Base-by-base conservation (phyloP, 176 grass and related monocot species). In the Raddia guianensis region DNA sequence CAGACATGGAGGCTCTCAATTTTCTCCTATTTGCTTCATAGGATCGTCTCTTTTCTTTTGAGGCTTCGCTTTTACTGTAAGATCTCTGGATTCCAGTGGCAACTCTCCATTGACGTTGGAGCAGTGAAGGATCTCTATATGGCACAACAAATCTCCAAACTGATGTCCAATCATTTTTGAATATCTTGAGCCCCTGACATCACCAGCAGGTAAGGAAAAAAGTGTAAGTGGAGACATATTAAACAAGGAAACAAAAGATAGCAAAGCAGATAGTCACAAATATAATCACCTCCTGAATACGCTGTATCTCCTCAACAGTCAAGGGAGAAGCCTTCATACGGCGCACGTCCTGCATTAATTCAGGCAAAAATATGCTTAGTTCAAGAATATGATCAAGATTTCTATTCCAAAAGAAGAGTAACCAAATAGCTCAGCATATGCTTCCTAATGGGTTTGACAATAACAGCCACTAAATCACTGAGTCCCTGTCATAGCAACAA, bases 11-110 rank as follows among this genome's bases (percentile, higher is more conserved):
- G 90, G 83, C 83, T 87, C 53, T 97, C 77, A 86, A 60, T 59
- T 86, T 90, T 86, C 84, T 92, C 83, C 90, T 95, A 69, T 92
- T 93, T 46, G 90, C 88, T 84, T 95, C 92, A 84, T 98, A 91
- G 69, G 63, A 44, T 75, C 96, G 83, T 48, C 90, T 91, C 76
- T 81, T 91, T 83, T 89, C 84, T 82, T 91, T 93, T 27, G 52
- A 66, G 2, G 87, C 81, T 68, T 93, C 88, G 53, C 75, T 95
- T 91, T 95, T 98, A 70, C 44, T 88, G 80, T 98, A 91, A 61
- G 90, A 94, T 85, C 85, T 94, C 78, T 94, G 86, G 69, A 87
- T 77, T 40, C 96, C 96, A 79, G 77, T 87, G 54, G 90, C 92
- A 89, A 89, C 81, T 84, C 90, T 89, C 88, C 96, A 98, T 74